These are phyloP conservation scores for Plasmodium knowlesi DNA, from an alignment of 169 alveolate species.

Conservation along the genomic window DNA sequence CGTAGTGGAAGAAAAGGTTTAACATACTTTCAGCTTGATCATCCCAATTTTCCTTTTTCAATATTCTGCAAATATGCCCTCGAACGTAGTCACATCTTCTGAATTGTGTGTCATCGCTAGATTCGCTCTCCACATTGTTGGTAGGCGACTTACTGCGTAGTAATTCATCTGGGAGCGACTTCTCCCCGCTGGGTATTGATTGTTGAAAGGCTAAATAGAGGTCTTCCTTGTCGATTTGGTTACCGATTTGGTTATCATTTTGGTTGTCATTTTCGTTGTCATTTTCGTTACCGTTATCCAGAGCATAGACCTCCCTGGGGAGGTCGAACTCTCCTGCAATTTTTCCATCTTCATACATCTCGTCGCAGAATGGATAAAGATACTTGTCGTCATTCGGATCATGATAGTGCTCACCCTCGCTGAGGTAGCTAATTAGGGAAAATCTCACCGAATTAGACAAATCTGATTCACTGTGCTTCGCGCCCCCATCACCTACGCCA, in stretches of 20 bases:
- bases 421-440: not conserved
- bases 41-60: conserved; percentile 28
- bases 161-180: not conserved
- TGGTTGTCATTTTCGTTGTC: not conserved
- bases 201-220: not conserved
- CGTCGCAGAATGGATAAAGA: not conserved
- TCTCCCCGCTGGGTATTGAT: not conserved
- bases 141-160: not conserved
- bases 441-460: not conserved
- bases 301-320: not conserved
- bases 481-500: not conserved
- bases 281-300: not conserved
- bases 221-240: not conserved
- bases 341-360: not conserved
- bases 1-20: not conserved
- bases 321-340: not conserved
- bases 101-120: not conserved
- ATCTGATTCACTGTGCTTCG: not conserved
- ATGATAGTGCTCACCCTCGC: not conserved
- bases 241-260: not conserved
- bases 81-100: not conserved
- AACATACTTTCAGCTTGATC: conserved; percentile 13
- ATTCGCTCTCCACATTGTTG: not conserved
- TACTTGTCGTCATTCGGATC: not conserved
- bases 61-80: not conserved